These are phyloP conservation scores for Didymella pomorum DNA, from an alignment of 2,329 filamentous ascomycete genomes.

Conservation along the genomic window DNA sequence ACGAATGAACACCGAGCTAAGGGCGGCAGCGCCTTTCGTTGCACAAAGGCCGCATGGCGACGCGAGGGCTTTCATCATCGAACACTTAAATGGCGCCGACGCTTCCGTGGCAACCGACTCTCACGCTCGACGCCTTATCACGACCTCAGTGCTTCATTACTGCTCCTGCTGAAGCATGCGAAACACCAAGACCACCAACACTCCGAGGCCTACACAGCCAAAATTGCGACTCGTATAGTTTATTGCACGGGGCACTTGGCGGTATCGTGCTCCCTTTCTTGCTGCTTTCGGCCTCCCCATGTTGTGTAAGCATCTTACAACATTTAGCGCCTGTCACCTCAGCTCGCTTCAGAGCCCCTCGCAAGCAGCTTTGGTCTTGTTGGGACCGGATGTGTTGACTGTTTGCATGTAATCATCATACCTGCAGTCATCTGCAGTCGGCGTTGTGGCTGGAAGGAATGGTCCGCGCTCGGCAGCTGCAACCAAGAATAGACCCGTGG, in stretches of 20 bases:
- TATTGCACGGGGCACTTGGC: conserved; percentile 11
- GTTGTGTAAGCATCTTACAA: conserved; percentile 19
- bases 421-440: conserved; percentile 5
- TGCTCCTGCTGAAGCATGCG: neutral
- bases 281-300: conserved; percentile 8
- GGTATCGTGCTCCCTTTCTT: conserved; percentile 12
- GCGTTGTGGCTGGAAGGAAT: conserved; percentile 11
- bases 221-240: conserved; percentile 17
- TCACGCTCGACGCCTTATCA: neutral
- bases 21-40: neutral
- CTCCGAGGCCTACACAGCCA: conserved; percentile 6
- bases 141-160: neutral
- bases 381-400: neutral
- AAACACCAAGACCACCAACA: conserved; percentile 1
- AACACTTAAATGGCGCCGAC: neutral
- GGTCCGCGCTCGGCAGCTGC: neutral
- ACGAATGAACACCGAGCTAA: conserved; percentile 8
- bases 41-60: conserved; percentile 12
- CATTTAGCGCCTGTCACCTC: conserved; percentile 1
- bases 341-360: neutral
- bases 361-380: conserved; percentile 1
- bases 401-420: neutral
- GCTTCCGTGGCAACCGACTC: conserved; percentile 1
- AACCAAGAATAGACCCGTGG: conserved; percentile 1
- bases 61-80: conserved; percentile 12